phyloP scores from a whole-genome alignment of 805 yeast genomes.

The Zygosaccharomyces lentus region DNA sequence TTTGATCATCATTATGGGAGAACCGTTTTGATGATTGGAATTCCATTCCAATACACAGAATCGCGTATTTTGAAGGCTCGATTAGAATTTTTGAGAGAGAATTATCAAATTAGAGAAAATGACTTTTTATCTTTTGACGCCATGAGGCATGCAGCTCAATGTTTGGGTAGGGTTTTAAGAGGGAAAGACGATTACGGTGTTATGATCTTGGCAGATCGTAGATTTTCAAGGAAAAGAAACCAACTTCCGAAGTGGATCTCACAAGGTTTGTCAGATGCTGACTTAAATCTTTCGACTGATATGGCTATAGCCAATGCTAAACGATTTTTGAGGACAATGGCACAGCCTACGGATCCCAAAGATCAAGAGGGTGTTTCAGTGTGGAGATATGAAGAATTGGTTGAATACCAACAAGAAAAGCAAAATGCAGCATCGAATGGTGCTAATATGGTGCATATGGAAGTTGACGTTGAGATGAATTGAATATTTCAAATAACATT shows the following conservation, averaged over 20 bases:
- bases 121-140: constrained; percentile 97
- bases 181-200: constrained; percentile 99
- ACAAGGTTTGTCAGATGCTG: constrained; percentile 88
- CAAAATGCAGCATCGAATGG: constrained; percentile 14
- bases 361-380: constrained; percentile 94
- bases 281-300: constrained; percentile 87
- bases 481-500: not conserved
- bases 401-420: constrained; percentile 54
- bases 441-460: constrained; percentile 10
- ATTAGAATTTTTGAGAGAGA: constrained; percentile 87
- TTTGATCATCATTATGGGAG: constrained; percentile 98
- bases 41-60: constrained; percentile 98
- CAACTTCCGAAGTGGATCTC: constrained; percentile 98
- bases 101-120: constrained; percentile 86
- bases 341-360: constrained; percentile 85
- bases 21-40: constrained; percentile 97
- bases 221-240: constrained; percentile 78
- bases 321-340: constrained; percentile 85
- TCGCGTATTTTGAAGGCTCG: constrained; percentile 94
- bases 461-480: constrained; percentile 16
- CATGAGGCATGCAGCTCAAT: constrained; percentile 99
- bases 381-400: constrained; percentile 74
- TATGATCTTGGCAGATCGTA: constrained; percentile 94
- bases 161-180: constrained; percentile 92
- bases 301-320: constrained; percentile 96